These are phyloP conservation scores for Heliocybe sulcata DNA, from an alignment of 1,284 basidiomycete genomes.

Conservation along the genomic window DNA sequence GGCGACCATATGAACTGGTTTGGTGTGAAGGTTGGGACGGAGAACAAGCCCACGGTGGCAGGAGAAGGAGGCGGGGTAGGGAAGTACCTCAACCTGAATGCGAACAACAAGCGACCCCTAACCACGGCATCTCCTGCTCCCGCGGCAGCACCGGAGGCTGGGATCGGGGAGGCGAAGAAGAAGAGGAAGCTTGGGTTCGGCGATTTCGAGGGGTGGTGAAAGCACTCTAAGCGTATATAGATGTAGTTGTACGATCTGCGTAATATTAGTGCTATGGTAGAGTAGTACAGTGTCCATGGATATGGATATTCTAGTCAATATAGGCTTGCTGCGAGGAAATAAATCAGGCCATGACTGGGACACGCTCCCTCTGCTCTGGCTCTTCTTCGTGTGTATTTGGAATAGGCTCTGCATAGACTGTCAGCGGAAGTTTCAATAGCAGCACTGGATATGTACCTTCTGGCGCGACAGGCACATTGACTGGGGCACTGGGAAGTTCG, in stretches of 20 bases:
- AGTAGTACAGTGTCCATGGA: background rate
- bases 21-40: constrained; percentile 64
- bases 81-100: constrained; percentile 50
- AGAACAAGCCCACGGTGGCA: constrained; percentile 20
- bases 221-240: too few species aligned
- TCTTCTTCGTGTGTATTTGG: constrained; percentile 6
- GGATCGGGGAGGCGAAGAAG: constrained; percentile 49
- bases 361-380: constrained; percentile 23
- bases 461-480: constrained; percentile 7
- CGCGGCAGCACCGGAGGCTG: constrained; percentile 2
- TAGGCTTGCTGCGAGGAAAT: background rate
- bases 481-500: background rate
- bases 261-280: background rate
- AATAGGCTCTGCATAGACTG: constrained; percentile 2
- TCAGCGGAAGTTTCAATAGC: background rate
- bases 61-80: constrained; percentile 37
- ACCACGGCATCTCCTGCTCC: constrained; percentile 7
- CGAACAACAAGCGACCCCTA: constrained; percentile 37
- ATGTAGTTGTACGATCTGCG: background rate
- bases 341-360: constrained; percentile 36
- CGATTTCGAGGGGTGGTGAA: constrained; percentile 67
- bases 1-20: constrained; percentile 77
- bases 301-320: background rate
- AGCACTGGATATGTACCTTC: constrained; percentile 16
- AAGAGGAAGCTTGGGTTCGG: constrained; percentile 76